Base-by-base conservation (phyloP, 208 protist species). In the Crithidia fasciculata region DNA sequence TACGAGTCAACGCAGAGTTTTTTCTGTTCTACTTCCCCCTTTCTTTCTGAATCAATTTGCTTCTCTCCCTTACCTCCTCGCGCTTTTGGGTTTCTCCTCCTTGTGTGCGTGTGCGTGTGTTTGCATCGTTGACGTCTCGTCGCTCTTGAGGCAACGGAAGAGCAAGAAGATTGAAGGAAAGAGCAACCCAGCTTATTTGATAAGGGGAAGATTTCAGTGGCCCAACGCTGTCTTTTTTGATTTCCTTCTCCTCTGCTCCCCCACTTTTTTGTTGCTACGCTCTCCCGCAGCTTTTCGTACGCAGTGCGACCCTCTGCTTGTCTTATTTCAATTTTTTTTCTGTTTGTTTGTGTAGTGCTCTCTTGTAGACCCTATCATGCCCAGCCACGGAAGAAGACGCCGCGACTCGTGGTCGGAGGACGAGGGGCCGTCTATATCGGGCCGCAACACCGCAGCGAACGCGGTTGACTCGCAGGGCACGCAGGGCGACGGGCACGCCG, bases 391-490 rank as follows among this genome's bases (percentile, higher is more conserved):
- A n/a, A 28, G 64, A 39, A 69, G 53, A 50, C 64, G 64, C 8
- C 28, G 19, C 41, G 47, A 56, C 47, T 55, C 65, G 43, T 54
- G 59, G 55, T 66, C 77, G 4, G 70, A 73, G 57, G 62, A 59
- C 72, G 65, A 63, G 52, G 28, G 3, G 3, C 19, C 16, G 3
- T 59, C 56, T 12, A 63, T 39, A 16, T 65, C 62, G 16, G 71
- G 62, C 7, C 71, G 45, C 44, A 47, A 64, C 47, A 49, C 66
- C 37, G 62, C 19, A 2, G 60, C 61, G 40, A 65, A 19, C 71
- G 13, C 28, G 8, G 49, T 36, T 44, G 54, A 54, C 5, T 2
- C 39, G 50, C 66, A 72, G 4, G 10, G 72, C 39, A n/a, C 37
- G 18, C 39, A 47, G 18, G 64, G 7, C 0, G 64, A 60, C 13